Base-by-base conservation (phyloP, 75 land plant species). In the Gnetum montanum region DNA sequence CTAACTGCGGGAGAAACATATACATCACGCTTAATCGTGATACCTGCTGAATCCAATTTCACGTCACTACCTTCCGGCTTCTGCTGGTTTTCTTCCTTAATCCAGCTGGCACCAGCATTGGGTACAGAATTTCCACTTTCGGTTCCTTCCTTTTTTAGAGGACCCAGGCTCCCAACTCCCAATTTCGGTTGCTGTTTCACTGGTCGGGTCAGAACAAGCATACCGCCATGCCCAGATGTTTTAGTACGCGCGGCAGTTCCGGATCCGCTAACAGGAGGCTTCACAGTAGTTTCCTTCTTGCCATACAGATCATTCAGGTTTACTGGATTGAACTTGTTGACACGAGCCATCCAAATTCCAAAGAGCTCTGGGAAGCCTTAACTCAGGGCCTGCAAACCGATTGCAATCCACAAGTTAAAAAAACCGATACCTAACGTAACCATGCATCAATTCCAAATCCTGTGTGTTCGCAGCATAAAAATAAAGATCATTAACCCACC, bases 271-370 rank as follows among this genome's bases (percentile, higher is more conserved):
- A 10, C 31, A 36, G 38, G 28, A 36, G 63, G 36, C n/a, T 36
- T 38, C n/a, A 41, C 65, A 8, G 28, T 30, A 3, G 43, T 20
- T n/a, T 67, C 75, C 31, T 65, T 75, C 58, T 65, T 75, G 22
- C 78, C 78, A 60, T 72, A 70, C 37, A 59, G 57, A 28, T 71
- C 75, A 43, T 75, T 75, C 57, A 75, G 60, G 54, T 75, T 75
- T 23, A 64, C 63, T 10, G 75, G 60, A 27, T 75, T 75, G 43
- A 75, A 70, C 64, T 70, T 75, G 49, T 77, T 69, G 49, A 46
- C 43, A 54, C 78, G 55, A 49, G 63, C 63, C 63, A 61, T 61
- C 30, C 55, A 31, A 52, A 41, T 41, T 41, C 43, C 3, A 41
- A 41, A 15, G 43, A 41, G n/a, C n/a, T n/a, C n/a, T n/a, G n/a